These are phyloP conservation scores for Lizonia empirigonia DNA, from an alignment of 2,329 filamentous ascomycete genomes.

Conservation along the genomic window DNA sequence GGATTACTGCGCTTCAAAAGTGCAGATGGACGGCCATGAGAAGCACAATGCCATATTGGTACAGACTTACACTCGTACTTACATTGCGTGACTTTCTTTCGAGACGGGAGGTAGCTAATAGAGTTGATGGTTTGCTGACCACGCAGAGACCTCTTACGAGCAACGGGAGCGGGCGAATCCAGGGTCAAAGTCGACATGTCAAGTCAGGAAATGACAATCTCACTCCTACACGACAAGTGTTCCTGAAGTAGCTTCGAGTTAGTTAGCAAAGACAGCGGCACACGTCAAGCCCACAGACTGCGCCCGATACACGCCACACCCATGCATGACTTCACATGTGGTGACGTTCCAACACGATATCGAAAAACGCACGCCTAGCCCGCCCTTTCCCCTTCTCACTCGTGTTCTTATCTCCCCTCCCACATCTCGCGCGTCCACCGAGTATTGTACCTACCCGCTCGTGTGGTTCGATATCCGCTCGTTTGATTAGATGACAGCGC, in stretches of 20 bases:
- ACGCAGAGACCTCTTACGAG: not conserved
- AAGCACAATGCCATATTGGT: not conserved
- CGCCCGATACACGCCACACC: no score
- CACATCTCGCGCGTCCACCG: constrained; percentile 3
- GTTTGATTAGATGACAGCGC: not conserved
- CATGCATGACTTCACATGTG: no score
- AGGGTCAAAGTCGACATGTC: no score
- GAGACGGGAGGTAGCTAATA: no score
- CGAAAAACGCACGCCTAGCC: not conserved
- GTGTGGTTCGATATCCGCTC: constrained; percentile 1
- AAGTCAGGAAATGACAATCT: no score
- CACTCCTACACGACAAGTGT: no score
- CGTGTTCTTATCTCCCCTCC: constrained; percentile 17
- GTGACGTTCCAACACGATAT: no score
- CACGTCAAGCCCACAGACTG: no score
- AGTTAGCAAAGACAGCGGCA: no score
- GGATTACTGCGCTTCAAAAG: not conserved
- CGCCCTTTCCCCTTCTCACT: not conserved
- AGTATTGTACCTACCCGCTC: constrained; percentile 1
- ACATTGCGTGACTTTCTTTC: not conserved
- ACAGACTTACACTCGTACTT: not conserved
- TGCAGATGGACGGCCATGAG: not conserved
- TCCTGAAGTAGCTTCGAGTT: no score
- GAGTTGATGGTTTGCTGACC: not conserved
- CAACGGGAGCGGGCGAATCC: no score